A percentile compares a stretch with the other conserved stretches of the same genome.
Evolutionary conservation across 768 basidiomycete species (phyloP).

Genomic region (Naganishia friedmannii): DNA sequence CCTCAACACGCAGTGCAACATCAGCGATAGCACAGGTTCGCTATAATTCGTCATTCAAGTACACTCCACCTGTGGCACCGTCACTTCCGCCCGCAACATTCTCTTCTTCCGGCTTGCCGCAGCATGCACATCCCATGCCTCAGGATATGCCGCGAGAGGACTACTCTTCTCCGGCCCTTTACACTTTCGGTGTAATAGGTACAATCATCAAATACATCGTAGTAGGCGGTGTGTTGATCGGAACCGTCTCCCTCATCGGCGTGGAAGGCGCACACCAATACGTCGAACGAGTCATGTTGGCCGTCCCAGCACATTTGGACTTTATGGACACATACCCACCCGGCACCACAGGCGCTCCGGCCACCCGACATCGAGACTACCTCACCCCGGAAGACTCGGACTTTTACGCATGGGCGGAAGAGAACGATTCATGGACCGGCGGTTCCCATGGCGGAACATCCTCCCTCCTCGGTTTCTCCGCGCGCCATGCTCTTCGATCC

Average conservation of each 20-base stretch:
- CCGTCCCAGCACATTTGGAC: constrained; percentile 33
- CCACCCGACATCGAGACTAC: background rate
- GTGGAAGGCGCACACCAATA: constrained; percentile 34
- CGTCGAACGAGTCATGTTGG: constrained; percentile 31
- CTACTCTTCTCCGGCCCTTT: constrained; percentile 44
- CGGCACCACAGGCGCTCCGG: background rate
- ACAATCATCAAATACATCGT: constrained; percentile 41
- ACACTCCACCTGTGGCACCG: constrained; percentile 9
- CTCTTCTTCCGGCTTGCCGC: constrained; percentile 15
- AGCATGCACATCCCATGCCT: constrained; percentile 34
- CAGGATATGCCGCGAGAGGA: constrained; percentile 44
- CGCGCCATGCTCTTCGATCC: constrained; percentile 43
- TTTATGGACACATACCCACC: constrained; percentile 1
- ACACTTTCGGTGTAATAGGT: constrained; percentile 42
- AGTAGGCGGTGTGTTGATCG: constrained; percentile 34
- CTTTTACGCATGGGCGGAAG: constrained; percentile 41
- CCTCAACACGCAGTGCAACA: too few species aligned
- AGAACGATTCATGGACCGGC: constrained; percentile 46
- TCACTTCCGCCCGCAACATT: constrained; percentile 1
- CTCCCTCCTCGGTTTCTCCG: constrained; percentile 42
- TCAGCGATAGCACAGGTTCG: background rate
- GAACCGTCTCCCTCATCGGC: constrained; percentile 22
- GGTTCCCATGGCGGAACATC: constrained; percentile 43
- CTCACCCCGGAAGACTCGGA: background rate
- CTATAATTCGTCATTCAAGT: constrained; percentile 8